These are phyloP conservation scores for Trypanosoma vivax DNA, from an alignment of 208 protist genomes.

Conservation along the genomic window DNA sequence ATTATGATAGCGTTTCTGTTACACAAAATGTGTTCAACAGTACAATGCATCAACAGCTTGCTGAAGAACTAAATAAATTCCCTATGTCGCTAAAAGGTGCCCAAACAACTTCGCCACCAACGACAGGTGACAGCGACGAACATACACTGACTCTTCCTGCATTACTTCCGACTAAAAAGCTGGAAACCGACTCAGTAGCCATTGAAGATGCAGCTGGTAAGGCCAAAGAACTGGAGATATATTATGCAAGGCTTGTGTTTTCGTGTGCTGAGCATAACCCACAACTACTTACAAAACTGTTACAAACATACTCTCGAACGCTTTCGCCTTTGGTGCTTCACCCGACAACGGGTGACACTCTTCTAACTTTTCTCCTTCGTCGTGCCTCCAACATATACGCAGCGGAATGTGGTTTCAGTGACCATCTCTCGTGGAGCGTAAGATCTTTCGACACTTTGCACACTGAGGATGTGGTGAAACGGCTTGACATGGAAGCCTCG, in stretches of 20 bases:
- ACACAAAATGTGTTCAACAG: too few species aligned
- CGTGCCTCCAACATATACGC: slow-evolving; percentile 13
- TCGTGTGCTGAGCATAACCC: slow-evolving; percentile 44
- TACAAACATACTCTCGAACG: slow-evolving; percentile 20
- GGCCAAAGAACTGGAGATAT: not conserved
- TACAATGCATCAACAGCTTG: too few species aligned
- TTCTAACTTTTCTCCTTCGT: slow-evolving; percentile 37
- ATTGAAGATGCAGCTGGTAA: too few species aligned
- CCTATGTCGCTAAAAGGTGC: too few species aligned
- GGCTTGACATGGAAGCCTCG: not conserved
- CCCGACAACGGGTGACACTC: slow-evolving; percentile 36
- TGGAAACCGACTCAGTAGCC: too few species aligned
- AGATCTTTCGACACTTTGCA: not conserved
- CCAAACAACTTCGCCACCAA: too few species aligned
- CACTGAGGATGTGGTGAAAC: slow-evolving; percentile 8
- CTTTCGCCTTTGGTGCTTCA: slow-evolving; percentile 20
- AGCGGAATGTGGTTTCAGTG: slow-evolving; percentile 5
- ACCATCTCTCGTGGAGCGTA: slow-evolving; percentile 11
- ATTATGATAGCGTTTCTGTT: too few species aligned
- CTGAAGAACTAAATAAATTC: not conserved
- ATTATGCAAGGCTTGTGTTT: slow-evolving; percentile 31
- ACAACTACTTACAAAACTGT: slow-evolving; percentile 19
- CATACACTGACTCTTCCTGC: too few species aligned
- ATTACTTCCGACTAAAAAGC: too few species aligned
- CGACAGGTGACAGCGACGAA: too few species aligned